phyloP scores from a whole-genome alignment of 2,329 filamentous ascomycete genomes.

The Acarospora socialis region DNA sequence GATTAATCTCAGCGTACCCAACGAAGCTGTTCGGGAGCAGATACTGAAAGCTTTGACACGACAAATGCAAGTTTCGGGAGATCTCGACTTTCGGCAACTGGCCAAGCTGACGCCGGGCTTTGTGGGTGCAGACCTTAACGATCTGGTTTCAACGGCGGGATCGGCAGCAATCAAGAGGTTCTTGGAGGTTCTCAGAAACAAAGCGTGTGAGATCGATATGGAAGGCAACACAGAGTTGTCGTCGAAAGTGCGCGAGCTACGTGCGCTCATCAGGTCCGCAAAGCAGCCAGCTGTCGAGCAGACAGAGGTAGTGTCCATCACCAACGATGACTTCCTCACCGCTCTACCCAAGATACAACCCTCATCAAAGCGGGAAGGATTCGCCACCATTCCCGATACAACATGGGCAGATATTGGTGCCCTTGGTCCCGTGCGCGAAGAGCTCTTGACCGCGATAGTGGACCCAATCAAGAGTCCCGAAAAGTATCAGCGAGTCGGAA shows the following conservation, averaged over 20 bases:
- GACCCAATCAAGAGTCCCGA: constrained; percentile 75
- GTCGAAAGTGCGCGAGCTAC: constrained; percentile 30
- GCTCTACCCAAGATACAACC: constrained; percentile 65
- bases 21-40: constrained; percentile 58
- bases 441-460: constrained; percentile 75
- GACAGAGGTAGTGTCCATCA: constrained; percentile 41
- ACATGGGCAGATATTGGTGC: constrained; percentile 91
- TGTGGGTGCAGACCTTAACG: constrained; percentile 76
- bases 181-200: constrained; percentile 36
- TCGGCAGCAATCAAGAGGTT: constrained; percentile 49
- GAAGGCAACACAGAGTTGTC: constrained; percentile 26
- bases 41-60: constrained; percentile 64
- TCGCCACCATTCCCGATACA: constrained; percentile 83
- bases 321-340: constrained; percentile 54
- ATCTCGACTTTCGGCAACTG: constrained; percentile 59
- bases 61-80: constrained; percentile 47
- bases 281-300: constrained; percentile 40
- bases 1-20: constrained; percentile 78
- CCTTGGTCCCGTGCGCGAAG: constrained; percentile 60
- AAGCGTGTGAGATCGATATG: constrained; percentile 38
- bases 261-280: constrained; percentile 40
- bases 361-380: constrained; percentile 81
- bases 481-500: constrained; percentile 60
- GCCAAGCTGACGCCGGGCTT: constrained; percentile 84
- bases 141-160: constrained; percentile 51